Conservation (phyloP, 129 eudicot genomes). For the Escallonia herrerae region DNA sequence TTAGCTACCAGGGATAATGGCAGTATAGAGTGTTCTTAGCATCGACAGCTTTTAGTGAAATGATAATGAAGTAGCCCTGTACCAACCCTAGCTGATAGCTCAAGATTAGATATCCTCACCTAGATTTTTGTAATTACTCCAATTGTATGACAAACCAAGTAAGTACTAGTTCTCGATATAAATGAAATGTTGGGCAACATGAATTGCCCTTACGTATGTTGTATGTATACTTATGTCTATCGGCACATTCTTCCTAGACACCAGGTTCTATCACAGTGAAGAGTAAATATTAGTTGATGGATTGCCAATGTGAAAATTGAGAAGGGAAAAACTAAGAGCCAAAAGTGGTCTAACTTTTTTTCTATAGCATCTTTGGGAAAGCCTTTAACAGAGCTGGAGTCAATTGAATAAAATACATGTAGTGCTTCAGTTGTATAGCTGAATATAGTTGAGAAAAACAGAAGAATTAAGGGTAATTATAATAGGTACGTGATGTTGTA, state of each 20-base stretch:
- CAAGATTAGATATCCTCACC: slow-evolving; percentile 65
- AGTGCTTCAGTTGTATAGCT: too few species aligned
- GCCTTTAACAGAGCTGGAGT: slow-evolving; percentile 76
- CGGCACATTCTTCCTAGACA: slow-evolving; percentile 85
- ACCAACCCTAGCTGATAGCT: too few species aligned
- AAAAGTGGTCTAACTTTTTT: slow-evolving; percentile 41
- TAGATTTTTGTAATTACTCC: slow-evolving; percentile 53
- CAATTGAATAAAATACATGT: slow-evolving; percentile 86
- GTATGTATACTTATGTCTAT: slow-evolving; percentile 98
- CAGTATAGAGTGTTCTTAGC: too few species aligned
- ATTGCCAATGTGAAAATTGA: neutral
- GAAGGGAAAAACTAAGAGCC: neutral
- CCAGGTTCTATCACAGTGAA: slow-evolving; percentile 52
- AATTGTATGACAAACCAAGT: slow-evolving; percentile 83
- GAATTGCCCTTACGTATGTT: slow-evolving; percentile 89
- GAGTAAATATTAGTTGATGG: slow-evolving; percentile 9
- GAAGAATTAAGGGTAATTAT: too few species aligned
- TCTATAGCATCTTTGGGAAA: slow-evolving; percentile 79
- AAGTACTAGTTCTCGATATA: slow-evolving; percentile 92
- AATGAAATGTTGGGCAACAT: slow-evolving; percentile 87
- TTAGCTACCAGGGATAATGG: too few species aligned
- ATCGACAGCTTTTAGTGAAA: too few species aligned
- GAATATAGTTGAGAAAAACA: neutral
- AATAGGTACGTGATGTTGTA: too few species aligned
- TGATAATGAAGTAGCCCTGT: too few species aligned